Evolutionary conservation across 305 asterid genomes (phyloP).

Genomic region (Andrographis paniculata): DNA sequence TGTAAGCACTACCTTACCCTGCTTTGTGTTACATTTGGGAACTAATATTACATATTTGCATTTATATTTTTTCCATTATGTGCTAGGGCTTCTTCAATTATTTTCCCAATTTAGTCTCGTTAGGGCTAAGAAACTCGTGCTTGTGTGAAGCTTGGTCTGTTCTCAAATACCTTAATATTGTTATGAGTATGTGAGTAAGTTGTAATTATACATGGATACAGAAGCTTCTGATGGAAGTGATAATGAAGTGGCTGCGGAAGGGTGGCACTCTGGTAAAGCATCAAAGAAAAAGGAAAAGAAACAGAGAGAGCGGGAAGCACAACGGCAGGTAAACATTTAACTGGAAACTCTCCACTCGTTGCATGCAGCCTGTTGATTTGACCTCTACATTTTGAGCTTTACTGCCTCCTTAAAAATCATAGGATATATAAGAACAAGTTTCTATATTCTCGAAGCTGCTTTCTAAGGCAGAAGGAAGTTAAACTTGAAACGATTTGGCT

Average conservation of each 20-base stretch:
- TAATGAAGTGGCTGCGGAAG: constrained; percentile 67
- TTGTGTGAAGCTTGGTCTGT: background rate
- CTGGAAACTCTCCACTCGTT: constrained; percentile 3
- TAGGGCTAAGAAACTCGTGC: background rate
- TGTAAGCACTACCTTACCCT: too few species aligned
- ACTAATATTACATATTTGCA: background rate
- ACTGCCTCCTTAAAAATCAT: background rate
- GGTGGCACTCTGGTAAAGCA: constrained; percentile 43
- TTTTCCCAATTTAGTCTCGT: background rate
- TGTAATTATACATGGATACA: constrained; percentile 22
- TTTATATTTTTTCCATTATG: background rate
- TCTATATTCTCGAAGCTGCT: too few species aligned
- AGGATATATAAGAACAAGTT: background rate
- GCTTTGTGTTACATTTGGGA: background rate
- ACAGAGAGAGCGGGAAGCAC: constrained; percentile 89
- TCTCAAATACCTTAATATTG: constrained; percentile 5
- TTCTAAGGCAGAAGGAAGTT: too few species aligned
- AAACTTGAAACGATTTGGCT: background rate
- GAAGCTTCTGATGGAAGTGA: constrained; percentile 70
- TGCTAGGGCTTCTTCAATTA: constrained; percentile 1
- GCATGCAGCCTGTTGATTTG: background rate
- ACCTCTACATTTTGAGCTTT: background rate
- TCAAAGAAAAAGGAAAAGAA: constrained; percentile 78
- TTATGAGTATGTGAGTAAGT: background rate
- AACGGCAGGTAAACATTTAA: constrained; percentile 52